These are phyloP conservation scores for Tephrocybe sp. DNA, from an alignment of 768 basidiomycete species.

Conservation along the genomic window DNA sequence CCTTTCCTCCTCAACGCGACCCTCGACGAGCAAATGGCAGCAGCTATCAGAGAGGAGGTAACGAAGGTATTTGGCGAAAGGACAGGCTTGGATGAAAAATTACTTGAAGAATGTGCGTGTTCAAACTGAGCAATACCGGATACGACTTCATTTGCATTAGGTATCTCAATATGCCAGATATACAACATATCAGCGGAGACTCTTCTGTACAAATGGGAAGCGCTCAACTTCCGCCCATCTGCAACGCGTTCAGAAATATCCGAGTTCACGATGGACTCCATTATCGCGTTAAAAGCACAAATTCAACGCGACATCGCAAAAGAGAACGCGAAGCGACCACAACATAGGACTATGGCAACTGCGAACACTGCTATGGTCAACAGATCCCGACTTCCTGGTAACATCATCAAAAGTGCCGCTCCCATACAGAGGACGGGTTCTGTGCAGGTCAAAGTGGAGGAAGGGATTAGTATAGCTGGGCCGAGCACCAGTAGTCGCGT, in stretches of 20 bases:
- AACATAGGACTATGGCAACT: conserved; percentile 24
- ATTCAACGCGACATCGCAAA: conserved; percentile 46
- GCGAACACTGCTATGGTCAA: conserved; percentile 31
- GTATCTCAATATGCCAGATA: conserved; percentile 60
- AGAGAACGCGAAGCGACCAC: conserved; percentile 30
- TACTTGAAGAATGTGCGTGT: conserved; percentile 51
- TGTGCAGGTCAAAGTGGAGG: conserved; percentile 36
- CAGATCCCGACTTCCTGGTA: conserved; percentile 30
- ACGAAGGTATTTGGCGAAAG: conserved; percentile 22
- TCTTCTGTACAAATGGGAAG: conserved; percentile 71
- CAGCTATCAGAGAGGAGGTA: conserved; percentile 24
- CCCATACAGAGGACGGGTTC: conserved; percentile 11
- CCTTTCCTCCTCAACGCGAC: background rate
- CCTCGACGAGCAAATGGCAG: conserved; percentile 15
- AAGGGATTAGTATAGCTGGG: conserved; percentile 22
- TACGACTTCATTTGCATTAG: conserved; percentile 32
- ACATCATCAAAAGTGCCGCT: conserved; percentile 22
- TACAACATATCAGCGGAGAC: conserved; percentile 51
- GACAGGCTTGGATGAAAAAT: conserved; percentile 36
- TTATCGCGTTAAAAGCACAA: conserved; percentile 42
- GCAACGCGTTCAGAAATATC: conserved; percentile 34
- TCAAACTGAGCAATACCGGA: background rate
- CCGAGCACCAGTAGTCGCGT: conserved; percentile 27
- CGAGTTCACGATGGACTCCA: conserved; percentile 47
- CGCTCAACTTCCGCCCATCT: conserved; percentile 38